These are phyloP conservation scores for Dothideomycetes sp. DNA, from an alignment of 2,329 filamentous ascomycete genomes.

Conservation along the genomic window DNA sequence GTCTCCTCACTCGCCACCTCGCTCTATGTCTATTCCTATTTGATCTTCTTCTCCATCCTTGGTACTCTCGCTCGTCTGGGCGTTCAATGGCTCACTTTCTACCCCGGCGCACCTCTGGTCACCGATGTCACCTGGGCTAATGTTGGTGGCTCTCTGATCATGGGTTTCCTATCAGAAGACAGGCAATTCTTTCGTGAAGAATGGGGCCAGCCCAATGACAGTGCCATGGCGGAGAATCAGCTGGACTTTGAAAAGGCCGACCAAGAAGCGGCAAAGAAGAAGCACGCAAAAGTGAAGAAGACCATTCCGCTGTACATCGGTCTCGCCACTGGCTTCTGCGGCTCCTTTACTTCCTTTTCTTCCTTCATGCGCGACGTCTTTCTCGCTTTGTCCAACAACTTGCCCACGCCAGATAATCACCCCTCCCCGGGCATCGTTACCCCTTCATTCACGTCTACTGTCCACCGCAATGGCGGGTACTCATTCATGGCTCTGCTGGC, in stretches of 20 bases:
- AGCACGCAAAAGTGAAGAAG: constrained; percentile 54
- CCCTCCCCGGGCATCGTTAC: constrained; percentile 14
- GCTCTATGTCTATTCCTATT: constrained; percentile 61
- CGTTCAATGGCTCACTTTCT: constrained; percentile 66
- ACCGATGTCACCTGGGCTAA: constrained; percentile 82
- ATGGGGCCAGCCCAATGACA: constrained; percentile 37
- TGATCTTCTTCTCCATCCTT: constrained; percentile 74
- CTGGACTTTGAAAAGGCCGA: constrained; percentile 20
- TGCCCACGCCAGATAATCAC: constrained; percentile 43
- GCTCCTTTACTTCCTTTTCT: constrained; percentile 84
- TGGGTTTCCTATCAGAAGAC: constrained; percentile 81
- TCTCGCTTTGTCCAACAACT: constrained; percentile 64
- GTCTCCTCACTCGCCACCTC: constrained; percentile 21
- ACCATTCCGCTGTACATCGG: constrained; percentile 81
- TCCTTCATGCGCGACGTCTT: constrained; percentile 74
- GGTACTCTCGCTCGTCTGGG: constrained; percentile 78
- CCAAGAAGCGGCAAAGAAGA: constrained; percentile 25
- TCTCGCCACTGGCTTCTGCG: constrained; percentile 76
- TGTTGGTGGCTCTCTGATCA: constrained; percentile 65
- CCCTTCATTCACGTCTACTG: constrained; percentile 18
- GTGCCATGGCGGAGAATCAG: constrained; percentile 19
- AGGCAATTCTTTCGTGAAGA: constrained; percentile 60
- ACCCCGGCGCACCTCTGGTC: constrained; percentile 63
- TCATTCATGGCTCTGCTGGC: constrained; percentile 73
- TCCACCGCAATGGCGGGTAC: constrained; percentile 57